Evolutionary conservation across 441 rosid genomes (phyloP).

Genomic region (Eruca vesicaria): DNA sequence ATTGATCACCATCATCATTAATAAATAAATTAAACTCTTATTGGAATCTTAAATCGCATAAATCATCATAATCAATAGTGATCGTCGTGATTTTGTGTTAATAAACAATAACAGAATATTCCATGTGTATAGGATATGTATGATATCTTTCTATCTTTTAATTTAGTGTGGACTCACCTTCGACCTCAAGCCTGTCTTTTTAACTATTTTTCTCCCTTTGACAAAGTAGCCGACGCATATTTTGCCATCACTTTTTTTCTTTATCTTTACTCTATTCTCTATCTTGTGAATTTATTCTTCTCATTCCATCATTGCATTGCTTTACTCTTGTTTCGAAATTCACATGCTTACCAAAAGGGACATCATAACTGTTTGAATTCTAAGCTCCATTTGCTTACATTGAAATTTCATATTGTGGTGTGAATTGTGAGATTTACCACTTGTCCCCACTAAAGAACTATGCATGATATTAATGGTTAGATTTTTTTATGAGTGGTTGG

Average conservation of each 20-base stretch:
- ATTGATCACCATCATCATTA: constrained; percentile 16
- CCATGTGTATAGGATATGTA: constrained; percentile 12
- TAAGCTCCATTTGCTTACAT: background rate
- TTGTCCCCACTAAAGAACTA: background rate
- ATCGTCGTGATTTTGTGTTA: background rate
- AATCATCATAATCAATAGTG: constrained; percentile 16
- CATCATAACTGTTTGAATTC: background rate
- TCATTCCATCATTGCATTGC: constrained; percentile 25
- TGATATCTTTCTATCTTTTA: background rate
- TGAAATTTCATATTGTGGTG: background rate
- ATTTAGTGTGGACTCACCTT: constrained; percentile 19
- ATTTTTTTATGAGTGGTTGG: background rate
- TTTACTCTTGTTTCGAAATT: constrained; percentile 20
- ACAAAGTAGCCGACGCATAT: constrained; percentile 36
- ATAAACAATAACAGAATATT: constrained; percentile 1
- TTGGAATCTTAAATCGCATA: constrained; percentile 8
- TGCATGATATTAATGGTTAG: background rate
- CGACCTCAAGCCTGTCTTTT: constrained; percentile 16
- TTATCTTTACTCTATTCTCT: constrained; percentile 21
- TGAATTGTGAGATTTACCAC: background rate
- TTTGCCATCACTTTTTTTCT: constrained; percentile 7
- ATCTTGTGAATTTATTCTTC: constrained; percentile 29
- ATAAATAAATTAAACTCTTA: background rate
- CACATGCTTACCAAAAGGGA: constrained; percentile 6
- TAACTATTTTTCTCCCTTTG: constrained; percentile 28